Percentiles rank a stretch among this genome's conserved stretches.
Conservation (phyloP, 179 eudicot species). For the Beta macrorhiza region DNA sequence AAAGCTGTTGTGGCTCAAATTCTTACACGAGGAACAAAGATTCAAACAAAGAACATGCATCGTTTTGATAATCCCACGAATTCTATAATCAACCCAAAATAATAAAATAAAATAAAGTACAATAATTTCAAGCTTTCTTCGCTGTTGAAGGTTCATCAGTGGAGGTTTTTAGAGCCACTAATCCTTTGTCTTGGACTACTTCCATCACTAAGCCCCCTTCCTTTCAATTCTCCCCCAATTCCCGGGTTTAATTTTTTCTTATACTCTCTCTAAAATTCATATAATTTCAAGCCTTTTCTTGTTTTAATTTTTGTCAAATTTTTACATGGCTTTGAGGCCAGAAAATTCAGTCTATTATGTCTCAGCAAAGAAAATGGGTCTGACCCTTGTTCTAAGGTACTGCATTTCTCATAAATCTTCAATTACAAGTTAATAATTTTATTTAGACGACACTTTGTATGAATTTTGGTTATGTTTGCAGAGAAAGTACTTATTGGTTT, state of each 20-base stretch:
- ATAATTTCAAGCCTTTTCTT: background rate
- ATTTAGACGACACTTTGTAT: background rate
- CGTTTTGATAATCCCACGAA: too few relatives aligned
- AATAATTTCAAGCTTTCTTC: background rate
- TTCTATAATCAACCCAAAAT: too few relatives aligned
- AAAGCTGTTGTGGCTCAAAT: too few relatives aligned
- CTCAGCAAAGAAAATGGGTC: conserved; percentile 30
- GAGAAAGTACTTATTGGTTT: background rate
- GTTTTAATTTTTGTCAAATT: background rate
- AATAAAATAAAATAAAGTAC: background rate
- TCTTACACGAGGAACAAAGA: too few relatives aligned
- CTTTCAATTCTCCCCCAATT: conserved; percentile 21
- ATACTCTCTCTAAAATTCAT: background rate
- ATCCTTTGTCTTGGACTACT: conserved; percentile 32
- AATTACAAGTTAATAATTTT: background rate
- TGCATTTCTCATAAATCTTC: conserved; percentile 7
- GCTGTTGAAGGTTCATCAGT: conserved; percentile 18
- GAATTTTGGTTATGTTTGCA: background rate
- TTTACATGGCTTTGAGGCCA: conserved; percentile 28
- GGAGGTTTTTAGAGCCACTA: conserved; percentile 30
- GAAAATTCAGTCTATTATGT: conserved; percentile 39
- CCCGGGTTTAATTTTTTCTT: conserved; percentile 17
- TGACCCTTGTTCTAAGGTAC: conserved; percentile 44
- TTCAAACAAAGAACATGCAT: too few relatives aligned
- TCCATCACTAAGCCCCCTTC: conserved; percentile 34